Percentiles rank a stretch among this genome's conserved stretches.
Conservation (phyloP, 495 filamentous ascomycete genomes). For the Aspergillus sclerotiicarbonarius region DNA sequence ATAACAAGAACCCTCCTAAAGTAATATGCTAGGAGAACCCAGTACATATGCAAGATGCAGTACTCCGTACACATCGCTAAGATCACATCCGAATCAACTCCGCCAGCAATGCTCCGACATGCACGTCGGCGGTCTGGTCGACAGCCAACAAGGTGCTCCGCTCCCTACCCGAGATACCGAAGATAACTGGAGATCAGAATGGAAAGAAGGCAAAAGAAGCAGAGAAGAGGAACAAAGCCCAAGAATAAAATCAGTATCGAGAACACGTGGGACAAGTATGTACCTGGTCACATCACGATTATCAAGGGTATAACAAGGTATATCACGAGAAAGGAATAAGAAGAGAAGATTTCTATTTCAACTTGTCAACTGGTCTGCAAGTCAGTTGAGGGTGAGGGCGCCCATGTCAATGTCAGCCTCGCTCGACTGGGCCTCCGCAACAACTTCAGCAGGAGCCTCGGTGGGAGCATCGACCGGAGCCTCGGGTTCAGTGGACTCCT, state of each 20-base stretch:
- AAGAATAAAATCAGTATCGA: conserved; percentile 10
- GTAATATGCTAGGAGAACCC: not conserved
- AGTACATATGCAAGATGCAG: conserved; percentile 13
- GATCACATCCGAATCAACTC: conserved; percentile 19
- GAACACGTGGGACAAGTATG: conserved; percentile 8
- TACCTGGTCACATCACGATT: conserved; percentile 16
- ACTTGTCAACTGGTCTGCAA: not conserved
- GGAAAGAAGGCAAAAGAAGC: not conserved
- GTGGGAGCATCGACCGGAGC: not conserved
- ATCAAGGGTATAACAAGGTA: conserved; percentile 24
- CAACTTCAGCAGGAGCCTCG: conserved; percentile 11
- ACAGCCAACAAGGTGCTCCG: conserved; percentile 5
- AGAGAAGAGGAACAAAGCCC: not conserved
- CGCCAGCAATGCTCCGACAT: conserved; percentile 21
- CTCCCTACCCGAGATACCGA: conserved; percentile 6
- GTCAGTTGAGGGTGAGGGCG: conserved; percentile 27
- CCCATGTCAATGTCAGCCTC: conserved; percentile 32
- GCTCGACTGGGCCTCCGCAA: conserved; percentile 14
- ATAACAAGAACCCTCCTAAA: not conserved
- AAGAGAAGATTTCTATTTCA: not conserved
- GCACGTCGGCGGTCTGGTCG: conserved; percentile 11
- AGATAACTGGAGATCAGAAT: conserved; percentile 4
- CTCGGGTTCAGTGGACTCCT: not conserved
- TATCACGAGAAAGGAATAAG: conserved; percentile 16
- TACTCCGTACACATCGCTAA: conserved; percentile 13